Conservation (phyloP, 1,284 basidiomycete species). For the Anthracocystis walkeri region DNA sequence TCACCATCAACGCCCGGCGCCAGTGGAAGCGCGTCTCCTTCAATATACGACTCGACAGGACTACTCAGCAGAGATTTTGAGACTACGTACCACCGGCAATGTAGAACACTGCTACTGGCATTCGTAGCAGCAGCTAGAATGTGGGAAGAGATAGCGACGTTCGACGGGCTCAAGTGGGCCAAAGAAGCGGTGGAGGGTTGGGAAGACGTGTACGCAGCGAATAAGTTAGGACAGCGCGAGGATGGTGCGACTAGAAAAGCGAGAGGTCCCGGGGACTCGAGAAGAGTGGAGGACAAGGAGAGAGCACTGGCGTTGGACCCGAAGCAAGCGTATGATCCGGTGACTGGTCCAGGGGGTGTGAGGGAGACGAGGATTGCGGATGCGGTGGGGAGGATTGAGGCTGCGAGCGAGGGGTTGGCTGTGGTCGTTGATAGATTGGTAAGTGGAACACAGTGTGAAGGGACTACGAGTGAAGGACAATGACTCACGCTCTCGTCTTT, state of each 20-base stretch:
- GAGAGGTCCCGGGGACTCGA: slow-evolving; percentile 15
- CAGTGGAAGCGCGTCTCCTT: slow-evolving; percentile 13
- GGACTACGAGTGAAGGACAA: too few relatives aligned
- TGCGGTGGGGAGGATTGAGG: slow-evolving; percentile 34
- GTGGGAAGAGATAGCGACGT: slow-evolving; percentile 62
- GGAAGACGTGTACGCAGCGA: slow-evolving; percentile 50
- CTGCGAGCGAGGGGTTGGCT: slow-evolving; percentile 31
- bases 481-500: background rate
- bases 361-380: slow-evolving; percentile 39
- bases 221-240: slow-evolving; percentile 30
- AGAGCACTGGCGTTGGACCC: slow-evolving; percentile 26
- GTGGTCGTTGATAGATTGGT: slow-evolving; percentile 46
- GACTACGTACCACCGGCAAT: slow-evolving; percentile 58
- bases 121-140: slow-evolving; percentile 45
- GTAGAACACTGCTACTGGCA: slow-evolving; percentile 47
- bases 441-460: slow-evolving; percentile 5
- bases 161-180: slow-evolving; percentile 62
- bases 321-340: slow-evolving; percentile 32
- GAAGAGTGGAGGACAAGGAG: slow-evolving; percentile 24
- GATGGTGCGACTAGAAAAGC: slow-evolving; percentile 18
- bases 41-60: slow-evolving; percentile 43
- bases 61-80: slow-evolving; percentile 55
- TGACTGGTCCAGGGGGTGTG: slow-evolving; percentile 32
- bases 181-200: slow-evolving; percentile 51
- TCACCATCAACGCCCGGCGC: slow-evolving; percentile 26